Conservation (phyloP, 2,329 filamentous ascomycete species). For the Aureobasidium sp. region DNA sequence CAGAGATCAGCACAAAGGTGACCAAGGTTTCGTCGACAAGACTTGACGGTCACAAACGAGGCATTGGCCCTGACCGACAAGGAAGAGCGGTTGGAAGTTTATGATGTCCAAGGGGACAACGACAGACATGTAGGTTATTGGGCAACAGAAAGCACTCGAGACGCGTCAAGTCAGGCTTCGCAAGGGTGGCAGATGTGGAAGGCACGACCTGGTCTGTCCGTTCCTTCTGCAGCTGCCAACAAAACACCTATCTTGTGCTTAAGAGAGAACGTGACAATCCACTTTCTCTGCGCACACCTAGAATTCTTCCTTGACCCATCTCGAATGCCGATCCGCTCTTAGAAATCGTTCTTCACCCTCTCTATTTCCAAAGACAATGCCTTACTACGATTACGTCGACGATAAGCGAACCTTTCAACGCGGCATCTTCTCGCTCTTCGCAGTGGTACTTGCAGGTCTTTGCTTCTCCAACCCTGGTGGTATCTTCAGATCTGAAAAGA, state of each 20-base stretch:
- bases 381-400: conserved; percentile 23
- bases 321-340: neutral
- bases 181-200: neutral
- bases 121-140: neutral
- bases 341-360: neutral
- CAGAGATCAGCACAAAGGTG: too few species aligned
- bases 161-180: neutral
- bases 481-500: conserved; percentile 26
- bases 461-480: conserved; percentile 27
- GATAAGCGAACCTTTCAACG: conserved; percentile 24
- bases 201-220: neutral
- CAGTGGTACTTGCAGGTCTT: conserved; percentile 23
- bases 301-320: too few species aligned
- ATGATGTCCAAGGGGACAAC: too few species aligned
- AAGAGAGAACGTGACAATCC: neutral
- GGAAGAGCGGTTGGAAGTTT: too few species aligned
- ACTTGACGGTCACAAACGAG: neutral
- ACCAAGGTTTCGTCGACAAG: neutral
- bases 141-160: neutral
- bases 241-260: too few species aligned
- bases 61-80: neutral
- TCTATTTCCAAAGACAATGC: neutral
- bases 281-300: neutral
- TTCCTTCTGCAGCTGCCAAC: too few species aligned
- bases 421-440: conserved; percentile 22